Evolutionary conservation across 2,329 filamentous ascomycete genomes (phyloP).

Genomic region (Myrmaecium sp.): DNA sequence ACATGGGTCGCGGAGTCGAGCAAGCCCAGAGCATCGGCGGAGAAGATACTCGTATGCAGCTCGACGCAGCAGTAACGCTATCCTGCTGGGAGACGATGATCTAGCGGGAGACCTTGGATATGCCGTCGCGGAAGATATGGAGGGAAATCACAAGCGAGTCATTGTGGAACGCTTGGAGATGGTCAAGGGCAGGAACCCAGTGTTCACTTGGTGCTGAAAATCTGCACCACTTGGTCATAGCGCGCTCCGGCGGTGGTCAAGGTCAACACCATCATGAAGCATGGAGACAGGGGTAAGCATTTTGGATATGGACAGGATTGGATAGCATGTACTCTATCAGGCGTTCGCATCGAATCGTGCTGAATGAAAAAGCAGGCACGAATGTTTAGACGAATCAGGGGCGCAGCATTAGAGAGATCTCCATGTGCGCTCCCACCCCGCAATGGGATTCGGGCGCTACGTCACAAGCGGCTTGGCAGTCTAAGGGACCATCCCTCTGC

Average conservation of each 20-base stretch:
- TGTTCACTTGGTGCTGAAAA: constrained; percentile 92
- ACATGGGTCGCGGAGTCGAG: constrained; percentile 13
- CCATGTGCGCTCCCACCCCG: too few species aligned
- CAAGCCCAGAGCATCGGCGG: constrained; percentile 15
- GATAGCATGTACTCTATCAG: too few species aligned
- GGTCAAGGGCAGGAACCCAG: constrained; percentile 86
- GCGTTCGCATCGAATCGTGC: too few species aligned
- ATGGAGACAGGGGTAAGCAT: too few species aligned
- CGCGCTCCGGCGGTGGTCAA: background rate
- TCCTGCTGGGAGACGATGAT: constrained; percentile 51
- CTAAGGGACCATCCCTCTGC: too few species aligned
- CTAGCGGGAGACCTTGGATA: constrained; percentile 88
- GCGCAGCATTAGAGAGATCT: too few species aligned
- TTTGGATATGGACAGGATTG: too few species aligned
- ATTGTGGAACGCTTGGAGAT: constrained; percentile 94
- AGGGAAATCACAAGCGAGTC: constrained; percentile 78
- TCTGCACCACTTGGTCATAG: constrained; percentile 1
- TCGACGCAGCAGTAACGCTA: constrained; percentile 18
- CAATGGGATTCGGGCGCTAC: too few species aligned
- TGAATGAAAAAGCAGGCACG: too few species aligned
- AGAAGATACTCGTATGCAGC: constrained; percentile 26
- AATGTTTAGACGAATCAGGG: too few species aligned
- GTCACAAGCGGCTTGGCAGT: too few species aligned
- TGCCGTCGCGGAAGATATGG: constrained; percentile 83
- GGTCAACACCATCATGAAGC: background rate